Evolutionary conservation across 225 moss, liverwort and hornwort species (phyloP).

Genomic region (Marchantia paleacea): DNA sequence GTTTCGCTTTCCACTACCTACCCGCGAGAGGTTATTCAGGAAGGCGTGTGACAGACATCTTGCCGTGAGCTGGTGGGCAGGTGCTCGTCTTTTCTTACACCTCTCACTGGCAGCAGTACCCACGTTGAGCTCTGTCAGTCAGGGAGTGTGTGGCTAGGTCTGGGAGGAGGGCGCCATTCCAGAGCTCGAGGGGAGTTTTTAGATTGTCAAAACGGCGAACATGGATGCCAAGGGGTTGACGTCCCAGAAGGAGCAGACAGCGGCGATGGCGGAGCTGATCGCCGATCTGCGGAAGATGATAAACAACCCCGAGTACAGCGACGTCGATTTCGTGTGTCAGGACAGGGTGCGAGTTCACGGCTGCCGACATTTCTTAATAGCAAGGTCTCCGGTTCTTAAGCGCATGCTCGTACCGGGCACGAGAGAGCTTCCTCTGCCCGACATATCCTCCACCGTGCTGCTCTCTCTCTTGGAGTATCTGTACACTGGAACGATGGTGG

Average conservation of each 20-base stretch:
- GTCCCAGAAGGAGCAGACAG: conserved; percentile 8
- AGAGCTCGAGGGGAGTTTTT: no score
- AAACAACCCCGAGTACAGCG: conserved; percentile 42
- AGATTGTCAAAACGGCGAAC: not conserved
- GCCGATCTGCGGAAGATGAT: conserved; percentile 43
- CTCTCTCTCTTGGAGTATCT: conserved; percentile 45
- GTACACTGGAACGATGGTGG: conserved; percentile 39
- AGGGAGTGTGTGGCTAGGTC: not conserved
- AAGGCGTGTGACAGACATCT: not conserved
- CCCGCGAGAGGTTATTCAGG: not conserved
- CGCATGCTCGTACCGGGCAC: conserved; percentile 25
- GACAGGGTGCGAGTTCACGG: conserved; percentile 36
- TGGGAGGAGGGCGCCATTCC: not conserved
- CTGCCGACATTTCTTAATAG: conserved; percentile 33
- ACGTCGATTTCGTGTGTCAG: conserved; percentile 38
- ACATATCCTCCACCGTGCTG: conserved; percentile 32
- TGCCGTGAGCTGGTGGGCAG: not conserved
- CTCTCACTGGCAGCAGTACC: not conserved
- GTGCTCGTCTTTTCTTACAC: not conserved
- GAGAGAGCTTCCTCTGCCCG: conserved; percentile 30
- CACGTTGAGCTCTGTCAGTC: not conserved
- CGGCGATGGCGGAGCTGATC: conserved; percentile 32
- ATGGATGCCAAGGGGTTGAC: conserved; percentile 19
- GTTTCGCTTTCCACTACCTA: not conserved
- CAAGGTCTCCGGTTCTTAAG: conserved; percentile 36